A percentile compares a stretch with the other conserved stretches of the same genome.
These are phyloP conservation scores for Rhodotorula sp. DNA, from an alignment of 1,284 basidiomycete genomes.

Conservation along the genomic window DNA sequence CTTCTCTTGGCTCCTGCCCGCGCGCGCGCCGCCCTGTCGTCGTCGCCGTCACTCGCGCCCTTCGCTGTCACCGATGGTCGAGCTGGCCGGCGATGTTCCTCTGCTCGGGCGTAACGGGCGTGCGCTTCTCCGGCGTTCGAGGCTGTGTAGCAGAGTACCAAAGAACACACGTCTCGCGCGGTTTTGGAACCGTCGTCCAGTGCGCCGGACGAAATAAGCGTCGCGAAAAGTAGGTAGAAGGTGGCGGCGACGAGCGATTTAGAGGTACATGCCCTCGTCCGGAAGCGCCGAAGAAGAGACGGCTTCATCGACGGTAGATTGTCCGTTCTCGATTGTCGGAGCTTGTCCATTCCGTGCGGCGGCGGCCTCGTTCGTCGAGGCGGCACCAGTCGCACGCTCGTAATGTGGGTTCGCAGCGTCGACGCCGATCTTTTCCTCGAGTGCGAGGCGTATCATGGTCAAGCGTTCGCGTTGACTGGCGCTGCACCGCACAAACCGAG, in stretches of 20 bases:
- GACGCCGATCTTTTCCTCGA: constrained; percentile 37
- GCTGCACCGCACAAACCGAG: constrained; percentile 3
- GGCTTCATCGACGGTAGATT: not conserved
- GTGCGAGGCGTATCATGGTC: constrained; percentile 31
- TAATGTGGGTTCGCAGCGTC: constrained; percentile 36
- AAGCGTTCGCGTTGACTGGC: constrained; percentile 33
- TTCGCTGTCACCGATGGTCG: not conserved
- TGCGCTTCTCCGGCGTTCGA: too few relatives aligned
- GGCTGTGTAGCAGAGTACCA: too few relatives aligned
- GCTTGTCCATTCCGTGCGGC: not conserved
- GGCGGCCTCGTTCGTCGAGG: not conserved
- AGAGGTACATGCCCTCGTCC: constrained; percentile 12
- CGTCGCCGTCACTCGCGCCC: not conserved
- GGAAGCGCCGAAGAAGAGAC: too few relatives aligned
- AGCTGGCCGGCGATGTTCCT: too few relatives aligned
- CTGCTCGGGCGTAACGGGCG: too few relatives aligned
- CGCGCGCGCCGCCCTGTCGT: not conserved
- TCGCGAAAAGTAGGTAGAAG: too few relatives aligned
- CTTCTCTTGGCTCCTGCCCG: not conserved
- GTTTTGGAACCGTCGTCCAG: too few relatives aligned
- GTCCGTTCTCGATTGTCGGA: not conserved
- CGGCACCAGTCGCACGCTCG: not conserved
- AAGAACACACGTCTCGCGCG: too few relatives aligned
- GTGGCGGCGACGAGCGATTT: not conserved
- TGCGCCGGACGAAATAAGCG: too few relatives aligned